Conservation (phyloP, 257 asterid species). For the Echium plantagineum region DNA sequence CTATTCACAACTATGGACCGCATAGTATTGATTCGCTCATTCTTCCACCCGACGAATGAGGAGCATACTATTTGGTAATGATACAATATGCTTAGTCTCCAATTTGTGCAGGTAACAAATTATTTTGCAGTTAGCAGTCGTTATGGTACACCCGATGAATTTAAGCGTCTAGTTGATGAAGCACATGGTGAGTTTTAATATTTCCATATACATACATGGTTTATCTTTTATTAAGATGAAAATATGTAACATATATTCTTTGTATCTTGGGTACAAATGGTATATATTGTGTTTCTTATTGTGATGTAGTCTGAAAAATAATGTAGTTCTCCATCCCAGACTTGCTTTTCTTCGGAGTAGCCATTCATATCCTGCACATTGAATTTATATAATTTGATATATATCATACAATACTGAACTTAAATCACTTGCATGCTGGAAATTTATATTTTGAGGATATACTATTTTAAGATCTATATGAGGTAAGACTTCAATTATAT, state of each 20-base stretch:
- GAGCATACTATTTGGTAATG: not conserved
- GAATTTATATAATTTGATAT: not conserved
- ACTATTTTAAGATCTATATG: not conserved
- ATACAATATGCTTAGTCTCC: not conserved
- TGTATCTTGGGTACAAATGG: too few relatives aligned
- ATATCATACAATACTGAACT: not conserved
- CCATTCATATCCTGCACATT: too few relatives aligned
- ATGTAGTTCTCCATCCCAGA: too few relatives aligned
- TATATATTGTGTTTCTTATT: too few relatives aligned
- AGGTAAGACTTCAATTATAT: not conserved
- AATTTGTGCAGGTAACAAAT: constrained; percentile 63
- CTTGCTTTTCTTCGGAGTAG: too few relatives aligned
- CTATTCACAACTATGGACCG: too few relatives aligned
- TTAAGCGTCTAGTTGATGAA: constrained; percentile 90
- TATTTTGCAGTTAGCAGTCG: constrained; percentile 96
- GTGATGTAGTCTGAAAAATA: too few relatives aligned
- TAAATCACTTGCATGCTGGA: not conserved
- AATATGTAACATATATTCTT: too few relatives aligned
- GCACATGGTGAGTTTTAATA: constrained; percentile 63
- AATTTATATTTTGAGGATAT: not conserved
- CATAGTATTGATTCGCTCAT: not conserved
- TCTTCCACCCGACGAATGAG: not conserved
- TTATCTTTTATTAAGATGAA: not conserved
- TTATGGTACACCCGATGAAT: constrained; percentile 93
- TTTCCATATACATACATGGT: not conserved